These are phyloP conservation scores for Botrytis hyacinthi DNA, from an alignment of 2,329 filamentous ascomycete species.

Conservation along the genomic window DNA sequence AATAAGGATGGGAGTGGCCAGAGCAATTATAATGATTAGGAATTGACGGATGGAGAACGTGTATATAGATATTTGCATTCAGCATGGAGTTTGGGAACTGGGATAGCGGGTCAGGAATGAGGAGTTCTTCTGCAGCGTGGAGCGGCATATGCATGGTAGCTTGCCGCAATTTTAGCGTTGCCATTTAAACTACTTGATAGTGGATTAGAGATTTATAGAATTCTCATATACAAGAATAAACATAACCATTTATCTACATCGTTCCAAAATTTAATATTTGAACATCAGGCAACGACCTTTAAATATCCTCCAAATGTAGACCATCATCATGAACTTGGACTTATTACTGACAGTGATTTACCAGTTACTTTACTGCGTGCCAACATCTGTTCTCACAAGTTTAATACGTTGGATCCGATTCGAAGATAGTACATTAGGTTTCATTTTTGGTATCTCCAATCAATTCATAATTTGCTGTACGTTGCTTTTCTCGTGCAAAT, in stretches of 20 bases:
- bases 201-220: not conserved
- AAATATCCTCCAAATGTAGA: not conserved
- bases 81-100: not conserved
- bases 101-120: not conserved
- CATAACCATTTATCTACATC: not conserved
- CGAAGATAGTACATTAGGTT: not conserved
- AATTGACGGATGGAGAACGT: not conserved
- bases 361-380: not conserved
- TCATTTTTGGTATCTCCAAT: slow-evolving; percentile 10
- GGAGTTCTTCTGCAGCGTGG: not conserved
- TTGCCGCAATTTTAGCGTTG: not conserved
- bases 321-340: not conserved
- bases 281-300: not conserved
- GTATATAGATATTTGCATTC: not conserved
- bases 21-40: slow-evolving; percentile 56
- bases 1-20: slow-evolving; percentile 56
- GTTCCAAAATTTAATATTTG: not conserved
- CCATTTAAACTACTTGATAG: not conserved
- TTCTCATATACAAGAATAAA: not conserved
- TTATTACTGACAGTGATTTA: not conserved
- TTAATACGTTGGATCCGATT: not conserved
- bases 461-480: not conserved
- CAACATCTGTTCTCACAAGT: not conserved
- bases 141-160: not conserved
- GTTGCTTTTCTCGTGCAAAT: not conserved